phyloP scores from a whole-genome alignment of 805 yeast species.

The Yarrowia hollandica region DNA sequence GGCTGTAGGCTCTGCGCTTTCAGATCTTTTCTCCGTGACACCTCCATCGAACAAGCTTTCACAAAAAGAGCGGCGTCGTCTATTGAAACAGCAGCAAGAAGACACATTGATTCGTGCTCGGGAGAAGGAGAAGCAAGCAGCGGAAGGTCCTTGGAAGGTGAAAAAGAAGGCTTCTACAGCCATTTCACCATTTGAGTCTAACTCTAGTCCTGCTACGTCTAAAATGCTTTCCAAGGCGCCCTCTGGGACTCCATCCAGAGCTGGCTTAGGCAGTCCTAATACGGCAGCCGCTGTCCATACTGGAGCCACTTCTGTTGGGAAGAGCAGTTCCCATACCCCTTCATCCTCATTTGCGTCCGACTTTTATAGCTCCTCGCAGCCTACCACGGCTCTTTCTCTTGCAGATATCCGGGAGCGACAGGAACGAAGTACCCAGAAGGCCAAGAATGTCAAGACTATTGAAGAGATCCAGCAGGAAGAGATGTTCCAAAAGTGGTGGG shows the following conservation, averaged over 20 bases:
- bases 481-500: conserved; percentile 88
- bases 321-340: not conserved
- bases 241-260: not conserved
- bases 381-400: conserved; percentile 25
- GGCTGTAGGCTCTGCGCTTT: conserved; percentile 4
- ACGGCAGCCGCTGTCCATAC: too few relatives aligned
- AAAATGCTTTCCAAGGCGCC: not conserved
- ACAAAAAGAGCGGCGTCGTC: conserved; percentile 59
- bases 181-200: conserved; percentile 6
- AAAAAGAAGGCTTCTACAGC: conserved; percentile 7
- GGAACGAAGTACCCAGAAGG: conserved; percentile 45
- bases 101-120: conserved; percentile 16
- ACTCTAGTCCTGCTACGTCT: not conserved
- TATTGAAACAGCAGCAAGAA: conserved; percentile 40
- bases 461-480: conserved; percentile 79
- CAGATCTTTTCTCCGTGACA: not conserved
- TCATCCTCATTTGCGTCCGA: conserved; percentile 2
- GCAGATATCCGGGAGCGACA: conserved; percentile 44
- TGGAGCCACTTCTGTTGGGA: too few relatives aligned
- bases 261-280: not conserved
- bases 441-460: conserved; percentile 47
- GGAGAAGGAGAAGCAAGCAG: conserved; percentile 13
- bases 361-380: conserved; percentile 3
- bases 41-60: conserved; percentile 49
- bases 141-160: conserved; percentile 14